phyloP scores from a whole-genome alignment of 2,329 filamentous ascomycete species.

The Tolypocladium amazonense region DNA sequence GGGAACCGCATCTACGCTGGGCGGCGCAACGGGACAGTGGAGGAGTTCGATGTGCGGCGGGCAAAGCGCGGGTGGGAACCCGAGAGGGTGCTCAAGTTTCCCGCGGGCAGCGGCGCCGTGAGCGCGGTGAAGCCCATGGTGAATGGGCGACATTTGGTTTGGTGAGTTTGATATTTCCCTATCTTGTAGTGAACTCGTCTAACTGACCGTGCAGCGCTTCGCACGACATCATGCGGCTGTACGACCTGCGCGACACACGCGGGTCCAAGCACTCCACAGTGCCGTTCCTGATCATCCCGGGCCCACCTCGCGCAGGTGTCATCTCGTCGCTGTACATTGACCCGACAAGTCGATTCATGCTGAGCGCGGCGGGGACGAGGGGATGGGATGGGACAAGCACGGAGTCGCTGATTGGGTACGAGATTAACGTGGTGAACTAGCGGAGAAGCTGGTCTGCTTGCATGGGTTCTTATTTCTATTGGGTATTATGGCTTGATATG shows the following conservation, averaged over 20 bases:
- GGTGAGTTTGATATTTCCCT: slow-evolving; percentile 33
- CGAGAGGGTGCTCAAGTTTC: slow-evolving; percentile 75
- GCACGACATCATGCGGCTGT: slow-evolving; percentile 85
- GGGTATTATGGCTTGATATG: not conserved
- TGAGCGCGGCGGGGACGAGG: slow-evolving; percentile 81
- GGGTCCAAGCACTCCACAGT: slow-evolving; percentile 65
- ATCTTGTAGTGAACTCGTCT: not conserved
- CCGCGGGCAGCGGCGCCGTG: slow-evolving; percentile 78
- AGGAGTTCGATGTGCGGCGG: slow-evolving; percentile 85
- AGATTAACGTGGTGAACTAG: slow-evolving; percentile 45
- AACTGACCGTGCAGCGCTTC: slow-evolving; percentile 51
- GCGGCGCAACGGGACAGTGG: slow-evolving; percentile 81
- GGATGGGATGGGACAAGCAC: slow-evolving; percentile 91
- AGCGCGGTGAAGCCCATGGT: slow-evolving; percentile 84
- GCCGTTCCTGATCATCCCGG: slow-evolving; percentile 93
- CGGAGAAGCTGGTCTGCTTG: not conserved
- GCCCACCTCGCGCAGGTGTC: slow-evolving; percentile 71
- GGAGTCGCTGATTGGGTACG: slow-evolving; percentile 88
- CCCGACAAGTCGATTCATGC: slow-evolving; percentile 79
- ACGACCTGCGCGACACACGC: slow-evolving; percentile 65
- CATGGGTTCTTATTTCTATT: not conserved
- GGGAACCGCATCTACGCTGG: slow-evolving; percentile 94
- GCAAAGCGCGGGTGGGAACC: slow-evolving; percentile 56
- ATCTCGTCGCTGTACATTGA: slow-evolving; percentile 82
- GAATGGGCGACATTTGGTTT: slow-evolving; percentile 85